Base-by-base conservation (phyloP, 2,329 filamentous ascomycete species). In the Mycogone perniciosa region DNA sequence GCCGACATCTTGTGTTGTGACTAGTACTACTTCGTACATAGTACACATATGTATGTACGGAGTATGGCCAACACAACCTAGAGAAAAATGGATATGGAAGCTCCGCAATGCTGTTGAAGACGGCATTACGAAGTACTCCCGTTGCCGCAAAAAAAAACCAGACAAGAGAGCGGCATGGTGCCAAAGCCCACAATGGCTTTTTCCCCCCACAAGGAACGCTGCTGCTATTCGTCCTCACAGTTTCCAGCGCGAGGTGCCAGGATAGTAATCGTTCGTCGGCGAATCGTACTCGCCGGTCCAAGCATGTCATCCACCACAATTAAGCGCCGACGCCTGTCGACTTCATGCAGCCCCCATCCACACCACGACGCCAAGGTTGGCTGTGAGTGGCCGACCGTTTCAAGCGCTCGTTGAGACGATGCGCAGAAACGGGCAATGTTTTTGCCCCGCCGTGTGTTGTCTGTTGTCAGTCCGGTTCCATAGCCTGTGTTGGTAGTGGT, bases 301-400 rank as follows among this genome's bases (percentile, higher is more conserved):
- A 69, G 70, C 65, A 68, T 71, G 65, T 57, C 60, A 57, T 56
- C 69, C 64, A 64, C 66, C 59, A 64, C 63, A 64, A 62, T 68
- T 81, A 81, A 81, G 77, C 78, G 78, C 78, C 75, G 72, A 74
- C 66, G 71, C 71, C 72, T 77, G 74, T 73, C 71, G 64, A 61
- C 62, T 66, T 67, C 65, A 67, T 76, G 75, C 75, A 75, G 71
- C 68, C 70, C 70, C 64, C 59, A 59, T 60, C 59, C 59, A 59
- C 59, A 54, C 45, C 35, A 31, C 44, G 27, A 35, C 20, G 20
- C 44, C 46, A 29, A 48, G 48, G 31, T 31, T 31, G 48, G 35
- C 44, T 48, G 31, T 59, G 50, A 58, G 50, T 59, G 57, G 57
- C 44, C 48, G 34, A 37, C 34, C 42, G 26, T 30, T 29, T 33